Base-by-base conservation (phyloP, 2,329 filamentous ascomycete genomes). In the Verticillium dahliae region DNA sequence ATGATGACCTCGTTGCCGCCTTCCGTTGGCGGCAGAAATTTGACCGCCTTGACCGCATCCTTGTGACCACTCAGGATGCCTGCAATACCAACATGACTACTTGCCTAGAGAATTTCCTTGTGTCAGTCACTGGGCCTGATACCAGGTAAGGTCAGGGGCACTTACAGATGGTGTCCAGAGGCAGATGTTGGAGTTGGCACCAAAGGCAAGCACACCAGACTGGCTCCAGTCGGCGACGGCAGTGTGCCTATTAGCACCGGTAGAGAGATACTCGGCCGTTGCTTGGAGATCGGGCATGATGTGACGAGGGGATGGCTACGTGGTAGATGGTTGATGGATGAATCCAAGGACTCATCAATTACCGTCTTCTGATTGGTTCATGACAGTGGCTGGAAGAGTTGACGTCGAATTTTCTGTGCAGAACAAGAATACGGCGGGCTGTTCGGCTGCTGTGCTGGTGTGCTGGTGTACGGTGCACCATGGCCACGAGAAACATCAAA, bases 221-320 rank as follows among this genome's bases (percentile, higher is more conserved):
- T 76, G 71, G 71, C 90, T 87, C 95, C 95, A 99, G 77, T 98
- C 94, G 34, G 94, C 93, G 34, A 92, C 90, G 15, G 89, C 88
- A 18, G 94, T 90, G 70, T 98, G 91, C 69, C 94, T 85, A 75
- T 98, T 99, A 56, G 92, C 94, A 63, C 95, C 95, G 65, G 89
- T 87, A 56, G 91, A 88, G 67, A 95, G 73, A 67, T 87, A 86
- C 65, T 80, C 76, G 65, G 78, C 71, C 34, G 74, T 74, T 34
- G 80, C 67, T 1, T 60, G 62, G 35, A 62, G 57, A 55, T 65
- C 66, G 6, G 62, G 60, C 71, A 70, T 72, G 13, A 35, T 66
- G 39, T 4, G 35, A 37, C 13, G 35, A 37, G 59, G 59, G 34
- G 35, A 45, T 57, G 33, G 54, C 38, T 35, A 15, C 56, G 38